Evolutionary conservation across 2,329 filamentous ascomycete species (phyloP), one percentile per base, ranked within the genome.

Genomic region (Daldinia sp.): DNA sequence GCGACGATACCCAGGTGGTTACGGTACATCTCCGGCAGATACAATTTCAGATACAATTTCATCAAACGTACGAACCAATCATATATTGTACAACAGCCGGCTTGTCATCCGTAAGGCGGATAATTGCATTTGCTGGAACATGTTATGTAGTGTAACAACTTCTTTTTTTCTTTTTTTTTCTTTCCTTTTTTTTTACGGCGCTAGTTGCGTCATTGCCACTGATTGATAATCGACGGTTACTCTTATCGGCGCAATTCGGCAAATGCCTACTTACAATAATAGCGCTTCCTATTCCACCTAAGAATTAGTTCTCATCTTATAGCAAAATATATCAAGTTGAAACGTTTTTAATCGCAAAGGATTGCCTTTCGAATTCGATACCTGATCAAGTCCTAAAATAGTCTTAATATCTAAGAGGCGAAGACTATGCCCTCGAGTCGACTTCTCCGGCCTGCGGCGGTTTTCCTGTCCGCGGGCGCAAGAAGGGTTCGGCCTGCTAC

Each of bases 371-470:
- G 21, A n/a, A n/a, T 45, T 45, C 15, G n/a, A 15, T 25, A 45
- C 6, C 6, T 27, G 9, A 45, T 45, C 27, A n/a, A 27, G 6
- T 15, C 13, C 39, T 25, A 45, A 27, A n/a, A 8, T 13, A 23
- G 27, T 45, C 13, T 11, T 6, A 8, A 27, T 45, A 45, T 27
- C 19, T 10, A 48, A n/a, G 47, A 19, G 39, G 27, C 25, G 27
- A 43, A 17, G 47, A 64, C 37, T 3, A 73, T 74, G 71, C 54
- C 72, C 52, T 68, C 70, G 17, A 67, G 49, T 47, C 68, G 71
- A 54, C 61, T 75, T 39, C 15, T 72, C 30, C 70, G 72, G 58
- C 73, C 74, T 7, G 67, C 72, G 48, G 67, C 67, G 17, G 59
- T 64, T 25, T 64, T 75, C 19, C 63, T 74, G 13, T 67, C 71